Evolutionary conservation across 2,329 filamentous ascomycete species (phyloP).

Genomic region (Penicillium sp.): DNA sequence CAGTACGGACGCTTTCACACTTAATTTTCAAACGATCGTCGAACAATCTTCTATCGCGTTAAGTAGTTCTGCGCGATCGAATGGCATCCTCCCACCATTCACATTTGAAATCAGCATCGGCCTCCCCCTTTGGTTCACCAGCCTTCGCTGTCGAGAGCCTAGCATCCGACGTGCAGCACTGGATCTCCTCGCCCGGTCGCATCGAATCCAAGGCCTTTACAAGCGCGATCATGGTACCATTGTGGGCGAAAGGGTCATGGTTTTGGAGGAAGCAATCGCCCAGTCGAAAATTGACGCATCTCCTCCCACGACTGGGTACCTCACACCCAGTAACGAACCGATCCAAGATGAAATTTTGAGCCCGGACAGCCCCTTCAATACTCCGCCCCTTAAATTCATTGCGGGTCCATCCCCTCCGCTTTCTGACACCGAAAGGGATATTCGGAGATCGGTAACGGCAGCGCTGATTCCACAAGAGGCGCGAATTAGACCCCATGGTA

Average conservation of each 20-base stretch:
- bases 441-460: background rate
- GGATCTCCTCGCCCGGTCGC: slow-evolving; percentile 23
- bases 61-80: slow-evolving; percentile 12
- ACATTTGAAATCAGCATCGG: slow-evolving; percentile 33
- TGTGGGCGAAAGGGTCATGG: slow-evolving; percentile 27
- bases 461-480: slow-evolving; percentile 23
- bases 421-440: background rate
- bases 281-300: slow-evolving; percentile 2
- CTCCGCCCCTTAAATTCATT: background rate
- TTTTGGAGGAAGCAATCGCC: slow-evolving; percentile 30
- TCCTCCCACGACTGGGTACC: background rate
- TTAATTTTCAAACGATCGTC: slow-evolving; percentile 28
- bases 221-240: slow-evolving; percentile 15
- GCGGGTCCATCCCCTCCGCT: background rate
- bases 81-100: slow-evolving; percentile 30
- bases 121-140: slow-evolving; percentile 32
- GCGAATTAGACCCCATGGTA: slow-evolving; percentile 25
- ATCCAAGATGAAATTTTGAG: background rate
- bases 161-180: slow-evolving; percentile 29
- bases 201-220: slow-evolving; percentile 30
- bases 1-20: slow-evolving; percentile 22
- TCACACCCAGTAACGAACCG: background rate
- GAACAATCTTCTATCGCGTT: slow-evolving; percentile 26
- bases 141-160: slow-evolving; percentile 34
- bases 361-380: background rate